phyloP scores from a whole-genome alignment of 78 protist species.

The slime mould (Dictyostelium discoideum) region dicty_2.7 NC_007088.5:5254001-5254500 shows the following conservation, averaged over 20 bases:
- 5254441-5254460: slow-evolving; percentile 82
- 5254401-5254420: slow-evolving; percentile 83
- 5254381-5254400: slow-evolving; percentile 67
- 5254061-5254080: neutral
- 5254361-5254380: slow-evolving; percentile 87
- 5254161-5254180: neutral
- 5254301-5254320: slow-evolving; percentile 97
- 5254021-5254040: neutral
- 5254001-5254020: neutral
- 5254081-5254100: neutral
- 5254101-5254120: neutral
- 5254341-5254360: slow-evolving; percentile 88
- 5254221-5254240: neutral
- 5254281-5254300: slow-evolving; percentile 47
- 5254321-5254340: slow-evolving; percentile 94
- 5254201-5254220: neutral
- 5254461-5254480: slow-evolving; percentile 91
- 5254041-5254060: neutral
- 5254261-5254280: slow-evolving; percentile 11
- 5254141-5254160: neutral
- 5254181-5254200: neutral
- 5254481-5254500: slow-evolving; percentile 93
- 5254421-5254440: slow-evolving; percentile 73
- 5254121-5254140: neutral
- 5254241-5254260: neutral